A percentile compares a stretch with the other conserved stretches of the same genome.
These are phyloP conservation scores for Candida verbasci DNA, from an alignment of 805 yeast species.

Conservation along the genomic window DNA sequence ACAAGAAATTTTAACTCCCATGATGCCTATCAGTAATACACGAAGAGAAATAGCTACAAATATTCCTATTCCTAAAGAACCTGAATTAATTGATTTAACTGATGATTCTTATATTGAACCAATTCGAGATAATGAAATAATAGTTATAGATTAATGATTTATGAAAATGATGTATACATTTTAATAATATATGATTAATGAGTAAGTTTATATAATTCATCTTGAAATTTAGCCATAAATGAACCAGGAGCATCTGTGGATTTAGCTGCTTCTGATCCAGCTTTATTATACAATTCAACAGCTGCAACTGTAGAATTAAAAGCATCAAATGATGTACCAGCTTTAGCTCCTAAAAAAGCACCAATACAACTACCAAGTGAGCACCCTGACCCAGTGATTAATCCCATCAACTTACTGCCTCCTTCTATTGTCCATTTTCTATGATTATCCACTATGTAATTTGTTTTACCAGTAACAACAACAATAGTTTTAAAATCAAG, in stretches of 20 bases:
- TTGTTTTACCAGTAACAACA: conserved; percentile 60
- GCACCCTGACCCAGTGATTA: conserved; percentile 81
- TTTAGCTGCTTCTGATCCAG: conserved; percentile 53
- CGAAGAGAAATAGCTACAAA: not conserved
- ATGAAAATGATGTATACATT: not conserved
- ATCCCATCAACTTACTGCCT: conserved; percentile 59
- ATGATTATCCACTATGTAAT: conserved; percentile 21
- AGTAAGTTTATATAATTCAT: conserved; percentile 22
- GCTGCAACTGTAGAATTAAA: conserved; percentile 52
- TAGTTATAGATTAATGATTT: conserved; percentile 20
- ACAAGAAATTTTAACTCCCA: not conserved
- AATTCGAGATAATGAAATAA: conserved; percentile 11
- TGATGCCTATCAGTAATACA: not conserved
- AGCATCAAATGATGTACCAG: conserved; percentile 16
- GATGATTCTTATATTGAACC: conserved; percentile 10
- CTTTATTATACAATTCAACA: conserved; percentile 52
- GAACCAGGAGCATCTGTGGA: conserved; percentile 49
- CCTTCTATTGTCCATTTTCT: conserved; percentile 36
- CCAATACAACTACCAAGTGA: conserved; percentile 72
- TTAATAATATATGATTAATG: conserved; percentile 4
- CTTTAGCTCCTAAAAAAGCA: conserved; percentile 46
- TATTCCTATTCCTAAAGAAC: conserved; percentile 2
- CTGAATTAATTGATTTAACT: conserved; percentile 14
- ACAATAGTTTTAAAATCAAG: conserved; percentile 51
- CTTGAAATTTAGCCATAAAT: conserved; percentile 46